phyloP scores from a whole-genome alignment of 441 rosid species.

The Iberis amara region DNA sequence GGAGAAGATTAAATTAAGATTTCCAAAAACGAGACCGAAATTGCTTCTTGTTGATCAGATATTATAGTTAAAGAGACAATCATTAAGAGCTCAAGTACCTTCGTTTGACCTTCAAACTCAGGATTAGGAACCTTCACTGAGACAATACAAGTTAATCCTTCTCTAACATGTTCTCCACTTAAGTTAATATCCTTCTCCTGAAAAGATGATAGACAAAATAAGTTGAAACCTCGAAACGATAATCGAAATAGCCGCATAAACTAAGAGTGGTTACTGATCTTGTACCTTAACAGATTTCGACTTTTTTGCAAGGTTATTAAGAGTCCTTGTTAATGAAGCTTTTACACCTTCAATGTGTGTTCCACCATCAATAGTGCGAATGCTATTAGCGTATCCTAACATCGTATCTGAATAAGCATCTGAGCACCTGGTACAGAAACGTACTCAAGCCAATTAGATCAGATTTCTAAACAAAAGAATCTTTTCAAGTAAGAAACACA shows the following conservation, averaged over 20 bases:
- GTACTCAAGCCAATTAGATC: slow-evolving; percentile 19
- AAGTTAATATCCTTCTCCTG: slow-evolving; percentile 90
- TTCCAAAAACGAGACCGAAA: not conserved
- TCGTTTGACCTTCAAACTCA: slow-evolving; percentile 99
- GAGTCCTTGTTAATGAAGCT: slow-evolving; percentile 78
- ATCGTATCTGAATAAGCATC: slow-evolving; percentile 92
- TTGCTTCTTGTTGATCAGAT: slow-evolving; percentile 2
- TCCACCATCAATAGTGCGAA: slow-evolving; percentile 85
- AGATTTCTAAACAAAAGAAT: no score
- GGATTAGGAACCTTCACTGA: slow-evolving; percentile 96
- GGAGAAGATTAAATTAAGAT: slow-evolving; percentile 2
- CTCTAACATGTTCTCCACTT: slow-evolving; percentile 98
- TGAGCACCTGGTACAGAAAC: slow-evolving; percentile 56
- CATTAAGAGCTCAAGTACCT: slow-evolving; percentile 44
- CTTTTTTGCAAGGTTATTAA: slow-evolving; percentile 74
- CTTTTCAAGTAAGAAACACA: no score
- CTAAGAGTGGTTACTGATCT: slow-evolving; percentile 12
- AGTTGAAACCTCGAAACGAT: not conserved
- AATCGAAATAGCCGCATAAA: slow-evolving; percentile 10
- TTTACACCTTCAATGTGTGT: slow-evolving; percentile 88
- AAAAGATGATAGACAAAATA: not conserved
- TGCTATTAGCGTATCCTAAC: slow-evolving; percentile 91
- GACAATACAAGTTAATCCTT: slow-evolving; percentile 88
- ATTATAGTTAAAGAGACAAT: slow-evolving; percentile 3
- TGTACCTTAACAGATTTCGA: slow-evolving; percentile 75